Percentiles rank a stretch among this genome's conserved stretches.
phyloP scores from a whole-genome alignment of 2,329 filamentous ascomycete genomes.

The Lecanicillium sp. region DNA sequence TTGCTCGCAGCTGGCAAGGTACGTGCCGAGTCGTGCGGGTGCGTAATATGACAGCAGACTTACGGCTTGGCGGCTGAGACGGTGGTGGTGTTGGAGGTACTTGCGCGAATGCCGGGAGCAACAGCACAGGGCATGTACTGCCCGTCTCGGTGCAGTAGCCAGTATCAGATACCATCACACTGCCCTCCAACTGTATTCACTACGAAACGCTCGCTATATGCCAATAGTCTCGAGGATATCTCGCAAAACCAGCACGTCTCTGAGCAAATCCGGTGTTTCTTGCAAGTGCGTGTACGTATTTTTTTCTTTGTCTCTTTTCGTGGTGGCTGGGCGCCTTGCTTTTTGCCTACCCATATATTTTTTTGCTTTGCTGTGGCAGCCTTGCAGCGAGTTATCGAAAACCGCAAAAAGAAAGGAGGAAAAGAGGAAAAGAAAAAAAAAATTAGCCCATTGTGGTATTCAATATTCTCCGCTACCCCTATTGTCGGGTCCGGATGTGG shows the following conservation, averaged over 20 bases:
- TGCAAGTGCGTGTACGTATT: not conserved
- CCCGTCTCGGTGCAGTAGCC: not conserved
- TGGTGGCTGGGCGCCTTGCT: not conserved
- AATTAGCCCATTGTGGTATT: not conserved
- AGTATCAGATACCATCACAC: not conserved
- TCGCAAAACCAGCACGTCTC: not conserved
- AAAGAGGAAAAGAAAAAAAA: not conserved
- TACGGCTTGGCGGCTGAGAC: no score
- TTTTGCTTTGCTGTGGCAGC: not conserved
- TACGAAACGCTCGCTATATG: no score
- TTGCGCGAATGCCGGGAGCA: not conserved
- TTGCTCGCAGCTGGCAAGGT: not conserved
- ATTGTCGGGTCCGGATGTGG: no score
- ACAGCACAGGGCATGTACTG: not conserved
- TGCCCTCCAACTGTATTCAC: no score
- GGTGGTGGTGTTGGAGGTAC: no score
- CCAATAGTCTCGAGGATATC: not conserved
- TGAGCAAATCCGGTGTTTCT: not conserved
- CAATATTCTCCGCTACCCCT: not conserved
- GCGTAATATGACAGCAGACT: no score
- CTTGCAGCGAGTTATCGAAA: conserved; percentile 6
- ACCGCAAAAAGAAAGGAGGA: no score
- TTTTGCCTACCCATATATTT: not conserved
- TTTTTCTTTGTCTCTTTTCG: not conserved
- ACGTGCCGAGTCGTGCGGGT: no score